Conservation (phyloP, 164 flowering plant species). For the Tetrastigma voinierianum region DNA sequence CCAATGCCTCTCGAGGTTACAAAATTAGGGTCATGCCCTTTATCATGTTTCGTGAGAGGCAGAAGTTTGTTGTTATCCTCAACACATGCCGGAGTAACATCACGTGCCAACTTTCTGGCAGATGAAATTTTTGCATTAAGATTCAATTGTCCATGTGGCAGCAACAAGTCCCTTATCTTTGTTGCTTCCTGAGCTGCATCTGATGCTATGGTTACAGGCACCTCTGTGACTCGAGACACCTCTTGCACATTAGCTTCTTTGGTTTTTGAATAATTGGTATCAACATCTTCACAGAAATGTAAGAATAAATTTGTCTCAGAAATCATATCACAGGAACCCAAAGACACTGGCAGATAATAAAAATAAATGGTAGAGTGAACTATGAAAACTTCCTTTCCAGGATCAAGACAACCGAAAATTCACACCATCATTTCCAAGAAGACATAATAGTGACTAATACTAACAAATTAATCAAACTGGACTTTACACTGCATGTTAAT, state of each 20-base stretch:
- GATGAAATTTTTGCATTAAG: conserved; percentile 29
- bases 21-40: conserved; percentile 8
- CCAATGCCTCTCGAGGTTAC: conserved; percentile 29
- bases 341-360: background rate
- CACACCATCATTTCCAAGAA: too few species aligned
- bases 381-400: background rate
- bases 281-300: conserved; percentile 9
- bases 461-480: too few species aligned
- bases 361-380: background rate
- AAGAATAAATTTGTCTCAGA: background rate
- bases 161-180: conserved; percentile 12
- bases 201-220: conserved; percentile 13
- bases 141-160: conserved; percentile 24
- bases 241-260: conserved; percentile 15
- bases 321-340: background rate
- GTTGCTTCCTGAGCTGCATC: conserved; percentile 17
- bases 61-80: conserved; percentile 14
- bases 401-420: too few species aligned
- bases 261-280: background rate
- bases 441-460: too few species aligned
- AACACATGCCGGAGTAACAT: conserved; percentile 4
- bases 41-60: conserved; percentile 14
- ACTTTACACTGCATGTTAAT: too few species aligned
- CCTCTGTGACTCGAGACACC: conserved; percentile 26
- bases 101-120: conserved; percentile 2